Base-by-base conservation (phyloP, 179 eudicot species). In the Corrigiola litoralis region DNA sequence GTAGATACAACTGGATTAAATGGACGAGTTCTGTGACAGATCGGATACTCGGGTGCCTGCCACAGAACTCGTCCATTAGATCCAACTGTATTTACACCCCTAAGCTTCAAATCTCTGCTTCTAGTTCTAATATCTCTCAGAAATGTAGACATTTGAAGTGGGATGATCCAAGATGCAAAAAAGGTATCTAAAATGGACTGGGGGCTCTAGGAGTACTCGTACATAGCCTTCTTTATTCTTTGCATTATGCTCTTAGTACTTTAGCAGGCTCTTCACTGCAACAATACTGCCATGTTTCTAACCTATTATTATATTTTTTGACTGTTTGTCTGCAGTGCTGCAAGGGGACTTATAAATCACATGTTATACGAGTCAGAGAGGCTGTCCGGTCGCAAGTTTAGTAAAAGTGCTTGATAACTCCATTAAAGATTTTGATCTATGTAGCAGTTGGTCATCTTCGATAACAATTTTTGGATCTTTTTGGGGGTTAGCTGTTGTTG, bases 261-360 rank as follows among this genome's bases (percentile, higher is more conserved):
- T 16, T 2, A 23, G 10, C 45, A 3, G 23, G 4, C 25, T 31
- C 21, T 60, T 18, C 25, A 47, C 31, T 46, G 41, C 61, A 48
- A 4, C 40, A 6, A 10, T 27, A 50, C 33, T 29, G 17, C 16
- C 27, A 41, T n/a, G 21, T 12, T 48, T 24, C n/a, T 4, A 20
- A 63, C 11, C 5, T 47, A 11, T 33, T 7, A 51, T 21, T 33
- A 25, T 25, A 0, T 38, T 50, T 23, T 44, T 18, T 60, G 16
- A 23, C 23, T 61, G 44, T 49, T 66, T 63, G 42, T 71, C 74
- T 77, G 74, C 89, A 94, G 97, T 80, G 97, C 97, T 9, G 97
- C 96, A 20, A 90, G 95, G 68, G 99, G 97, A 69, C 91, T 94
- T 66, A 79, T 94, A 63, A 94, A 94, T 74, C 99, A 94, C 81